Evolutionary conservation across 805 yeast species (phyloP).

Genomic region (Teunomyces barrocoloradensis): DNA sequence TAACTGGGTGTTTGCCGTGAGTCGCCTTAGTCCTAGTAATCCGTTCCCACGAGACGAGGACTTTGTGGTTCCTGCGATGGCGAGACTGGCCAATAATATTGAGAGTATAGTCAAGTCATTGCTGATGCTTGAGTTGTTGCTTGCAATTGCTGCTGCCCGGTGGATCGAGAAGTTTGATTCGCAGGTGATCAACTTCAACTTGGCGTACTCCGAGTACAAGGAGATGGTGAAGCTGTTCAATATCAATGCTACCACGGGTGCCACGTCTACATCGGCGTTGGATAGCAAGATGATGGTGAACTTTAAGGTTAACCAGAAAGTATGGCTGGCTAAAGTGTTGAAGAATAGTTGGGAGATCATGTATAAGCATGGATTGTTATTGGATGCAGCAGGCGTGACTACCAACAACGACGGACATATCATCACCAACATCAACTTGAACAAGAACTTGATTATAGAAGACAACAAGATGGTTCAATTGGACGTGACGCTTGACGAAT

Average conservation of each 20-base stretch:
- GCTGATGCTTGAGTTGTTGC: conserved; percentile 68
- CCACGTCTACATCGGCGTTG: conserved; percentile 27
- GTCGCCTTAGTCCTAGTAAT: conserved; percentile 17
- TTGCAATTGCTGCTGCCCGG: conserved; percentile 75
- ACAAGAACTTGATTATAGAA: conserved; percentile 32
- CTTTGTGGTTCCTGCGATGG: conserved; percentile 21
- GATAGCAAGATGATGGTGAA: conserved; percentile 34
- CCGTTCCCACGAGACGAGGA: conserved; percentile 28
- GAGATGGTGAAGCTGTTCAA: conserved; percentile 48
- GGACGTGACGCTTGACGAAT: conserved; percentile 52
- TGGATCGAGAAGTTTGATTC: conserved; percentile 57
- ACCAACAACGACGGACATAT: conserved; percentile 39
- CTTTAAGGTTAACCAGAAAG: conserved; percentile 40
- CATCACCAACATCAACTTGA: conserved; percentile 24
- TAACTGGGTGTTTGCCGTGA: conserved; percentile 42
- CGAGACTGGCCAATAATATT: conserved; percentile 21
- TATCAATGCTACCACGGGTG: conserved; percentile 31
- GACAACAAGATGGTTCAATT: conserved; percentile 51
- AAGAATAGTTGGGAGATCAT: conserved; percentile 74
- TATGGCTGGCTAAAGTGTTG: conserved; percentile 62
- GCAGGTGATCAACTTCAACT: conserved; percentile 67
- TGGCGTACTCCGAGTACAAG: conserved; percentile 75
- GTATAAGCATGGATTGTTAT: conserved; percentile 51
- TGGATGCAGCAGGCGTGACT: conserved; percentile 44
- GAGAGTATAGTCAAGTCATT: conserved; percentile 36